Evolutionary conservation across 2,329 filamentous ascomycete genomes (phyloP), one percentile per base, ranked within the genome.

Genomic region (Colletotrichum theobromicola): DNA sequence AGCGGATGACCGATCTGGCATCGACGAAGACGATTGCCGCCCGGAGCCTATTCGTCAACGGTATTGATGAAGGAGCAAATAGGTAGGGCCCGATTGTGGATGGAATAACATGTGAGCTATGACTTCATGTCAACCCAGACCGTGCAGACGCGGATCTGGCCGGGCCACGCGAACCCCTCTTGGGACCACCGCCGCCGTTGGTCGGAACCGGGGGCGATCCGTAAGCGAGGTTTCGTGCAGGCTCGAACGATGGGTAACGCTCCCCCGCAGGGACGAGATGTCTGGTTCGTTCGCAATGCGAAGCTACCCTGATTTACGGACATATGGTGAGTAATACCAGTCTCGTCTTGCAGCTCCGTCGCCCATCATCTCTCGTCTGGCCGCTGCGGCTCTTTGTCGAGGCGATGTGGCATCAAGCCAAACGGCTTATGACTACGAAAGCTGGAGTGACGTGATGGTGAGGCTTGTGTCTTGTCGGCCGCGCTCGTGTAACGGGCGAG

Each of bases 71-170:
- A 9, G 60, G 15, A 42, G 13, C 12, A 24, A 21, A n/a, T 37
- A 42, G 57, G n/a, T n/a, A n/a, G n/a, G n/a, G 55, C 42, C 61
- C 37, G 64, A 42, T 34, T 34, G 13, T 30, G 26, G 24, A 16
- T 28, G 32, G 18, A 21, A 18, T 18, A n/a, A 12, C 50, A 28
- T 21, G 32, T 24, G n/a, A 63, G 42, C 35, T 35, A 34, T 50
- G 46, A 72, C 70, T 57, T 63, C 57, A 68, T 53, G 9, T 28
- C 46, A 35, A 61, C 30, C n/a, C 30, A 30, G 57, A 24, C 57
- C 57, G 64, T 46, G 65, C 42, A 72, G 42, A 21, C 42, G 70
- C 70, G 58, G 65, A 63, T 58, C 65, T 72, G 57, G 64, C 57
- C 55, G 57, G 35, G 42, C 35, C 24, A 72, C 58, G 65, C 65